A percentile compares a stretch with the other conserved stretches of the same genome.
Evolutionary conservation across 2,329 filamentous ascomycete species (phyloP).

Genomic region (Neofusicoccum umdonicola): DNA sequence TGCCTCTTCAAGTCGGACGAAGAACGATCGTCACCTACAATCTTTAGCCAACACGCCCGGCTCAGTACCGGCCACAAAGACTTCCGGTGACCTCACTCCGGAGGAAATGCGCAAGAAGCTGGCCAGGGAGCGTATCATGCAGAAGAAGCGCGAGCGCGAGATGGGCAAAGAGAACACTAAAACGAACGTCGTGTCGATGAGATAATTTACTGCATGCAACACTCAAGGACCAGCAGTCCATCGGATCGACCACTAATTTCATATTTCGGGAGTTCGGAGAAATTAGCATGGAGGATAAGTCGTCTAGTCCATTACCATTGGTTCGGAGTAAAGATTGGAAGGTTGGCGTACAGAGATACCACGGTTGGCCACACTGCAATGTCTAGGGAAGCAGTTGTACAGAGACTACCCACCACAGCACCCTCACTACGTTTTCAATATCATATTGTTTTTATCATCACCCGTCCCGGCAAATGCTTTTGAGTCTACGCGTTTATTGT

Average conservation of each 20-base stretch:
- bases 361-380: not conserved
- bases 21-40: constrained; percentile 1
- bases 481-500: not conserved
- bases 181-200: not conserved
- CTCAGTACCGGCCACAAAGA: not conserved
- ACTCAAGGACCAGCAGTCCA: too few relatives aligned
- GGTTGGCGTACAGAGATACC: constrained; percentile 2
- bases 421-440: not conserved
- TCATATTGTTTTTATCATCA: not conserved
- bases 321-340: not conserved
- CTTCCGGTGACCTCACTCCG: not conserved
- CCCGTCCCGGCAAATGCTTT: not conserved
- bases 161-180: constrained; percentile 11
- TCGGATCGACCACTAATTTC: not conserved
- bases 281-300: not conserved
- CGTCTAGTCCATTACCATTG: not conserved
- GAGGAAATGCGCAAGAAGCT: constrained; percentile 4
- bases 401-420: not conserved
- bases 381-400: not conserved
- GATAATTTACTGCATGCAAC: not conserved
- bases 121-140: constrained; percentile 6
- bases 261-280: not conserved
- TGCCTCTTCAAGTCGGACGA: not conserved
- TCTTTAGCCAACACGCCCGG: not conserved
- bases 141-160: constrained; percentile 14